These are phyloP conservation scores for Ceratocystis diversiconidia DNA, from an alignment of 2,329 filamentous ascomycete genomes.

Conservation along the genomic window DNA sequence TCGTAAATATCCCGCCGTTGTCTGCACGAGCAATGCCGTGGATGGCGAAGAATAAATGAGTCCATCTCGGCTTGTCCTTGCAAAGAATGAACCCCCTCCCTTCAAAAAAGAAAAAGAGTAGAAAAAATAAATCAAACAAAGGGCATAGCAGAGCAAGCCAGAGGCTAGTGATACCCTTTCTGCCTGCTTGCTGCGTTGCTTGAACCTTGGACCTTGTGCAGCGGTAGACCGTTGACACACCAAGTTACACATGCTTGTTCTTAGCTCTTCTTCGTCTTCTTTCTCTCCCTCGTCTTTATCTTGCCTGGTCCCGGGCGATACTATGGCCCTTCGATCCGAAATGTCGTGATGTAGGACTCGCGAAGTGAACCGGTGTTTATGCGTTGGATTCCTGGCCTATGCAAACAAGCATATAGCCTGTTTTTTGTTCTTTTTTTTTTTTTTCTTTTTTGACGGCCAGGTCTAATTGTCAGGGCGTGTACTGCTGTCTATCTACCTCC, in stretches of 20 bases:
- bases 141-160: no score
- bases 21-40: neutral
- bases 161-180: neutral
- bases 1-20: neutral
- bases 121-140: no score
- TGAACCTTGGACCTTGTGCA: neutral
- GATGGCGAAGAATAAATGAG: no score
- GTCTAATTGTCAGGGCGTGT: no score
- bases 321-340: neutral
- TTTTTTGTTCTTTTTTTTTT: neutral
- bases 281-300: neutral
- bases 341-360: neutral
- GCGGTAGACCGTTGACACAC: neutral
- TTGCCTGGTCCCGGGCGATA: neutral
- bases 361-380: neutral
- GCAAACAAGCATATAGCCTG: slow-evolving; percentile 4
- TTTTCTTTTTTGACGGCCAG: neutral
- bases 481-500: neutral
- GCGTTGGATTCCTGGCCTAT: neutral
- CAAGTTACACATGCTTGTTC: neutral
- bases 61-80: neutral
- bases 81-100: neutral
- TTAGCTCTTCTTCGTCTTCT: neutral
- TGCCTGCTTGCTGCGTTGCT: neutral
- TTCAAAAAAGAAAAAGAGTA: no score